These are phyloP conservation scores for Periconia macrospinosa DNA, from an alignment of 2,329 filamentous ascomycete species.

Conservation along the genomic window DNA sequence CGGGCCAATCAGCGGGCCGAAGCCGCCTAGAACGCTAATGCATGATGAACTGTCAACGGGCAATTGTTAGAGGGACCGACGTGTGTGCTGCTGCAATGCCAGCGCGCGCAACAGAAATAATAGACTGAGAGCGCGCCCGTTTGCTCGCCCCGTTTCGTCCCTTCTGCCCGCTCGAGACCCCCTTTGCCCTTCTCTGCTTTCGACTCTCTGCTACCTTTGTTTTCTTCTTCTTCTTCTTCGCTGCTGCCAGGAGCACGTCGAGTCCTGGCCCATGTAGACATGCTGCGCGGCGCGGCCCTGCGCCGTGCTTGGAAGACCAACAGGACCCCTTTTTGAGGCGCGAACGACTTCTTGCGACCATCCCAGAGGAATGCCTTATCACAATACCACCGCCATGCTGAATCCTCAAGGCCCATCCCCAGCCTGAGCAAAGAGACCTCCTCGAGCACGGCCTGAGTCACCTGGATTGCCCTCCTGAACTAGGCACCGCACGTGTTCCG, in stretches of 20 bases:
- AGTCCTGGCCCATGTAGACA: too few relatives aligned
- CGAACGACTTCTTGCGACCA: not conserved
- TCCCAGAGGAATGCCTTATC: not conserved
- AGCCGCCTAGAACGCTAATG: constrained; percentile 32
- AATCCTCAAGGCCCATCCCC: not conserved
- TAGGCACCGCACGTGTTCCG: not conserved
- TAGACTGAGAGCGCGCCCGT: constrained; percentile 16
- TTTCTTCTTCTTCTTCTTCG: not conserved
- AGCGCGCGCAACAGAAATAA: constrained; percentile 21
- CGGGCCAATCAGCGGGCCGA: not conserved
- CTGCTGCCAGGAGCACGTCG: too few relatives aligned
- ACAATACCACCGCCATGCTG: not conserved
- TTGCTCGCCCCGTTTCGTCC: constrained; percentile 8
- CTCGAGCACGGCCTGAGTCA: not conserved
- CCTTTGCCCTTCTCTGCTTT: constrained; percentile 2
- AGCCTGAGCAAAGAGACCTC: not conserved
- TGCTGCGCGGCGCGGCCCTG: not conserved
- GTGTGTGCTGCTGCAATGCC: constrained; percentile 8
- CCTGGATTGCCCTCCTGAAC: not conserved
- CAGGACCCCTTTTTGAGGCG: not conserved
- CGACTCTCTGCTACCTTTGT: not conserved
- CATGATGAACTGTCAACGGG: constrained; percentile 39
- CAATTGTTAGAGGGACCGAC: constrained; percentile 31
- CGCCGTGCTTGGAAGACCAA: not conserved
- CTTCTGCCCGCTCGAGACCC: too few relatives aligned